Conservation (phyloP, 768 basidiomycete genomes). For the Leccinum disarticulatum region DNA sequence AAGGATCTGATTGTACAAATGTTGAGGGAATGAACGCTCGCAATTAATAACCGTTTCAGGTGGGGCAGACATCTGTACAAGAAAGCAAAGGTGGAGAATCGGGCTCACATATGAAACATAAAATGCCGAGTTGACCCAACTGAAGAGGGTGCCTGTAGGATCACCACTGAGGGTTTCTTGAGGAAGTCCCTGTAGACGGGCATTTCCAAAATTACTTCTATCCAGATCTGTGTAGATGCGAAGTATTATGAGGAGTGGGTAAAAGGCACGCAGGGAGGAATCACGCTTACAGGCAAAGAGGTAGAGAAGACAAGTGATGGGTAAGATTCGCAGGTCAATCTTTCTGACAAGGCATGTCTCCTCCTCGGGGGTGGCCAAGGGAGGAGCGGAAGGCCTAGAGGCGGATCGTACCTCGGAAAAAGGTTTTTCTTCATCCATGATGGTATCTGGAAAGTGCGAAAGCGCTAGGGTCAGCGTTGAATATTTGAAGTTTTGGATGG, state of each 20-base stretch:
- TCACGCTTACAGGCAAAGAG: conserved; percentile 66
- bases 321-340: conserved; percentile 36
- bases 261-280: not conserved
- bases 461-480: not conserved
- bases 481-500: not conserved
- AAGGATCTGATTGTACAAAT: conserved; percentile 48
- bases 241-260: not conserved
- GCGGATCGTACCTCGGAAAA: not conserved
- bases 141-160: conserved; percentile 61
- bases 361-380: conserved; percentile 31
- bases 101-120: conserved; percentile 71
- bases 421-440: conserved; percentile 23
- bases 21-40: not conserved
- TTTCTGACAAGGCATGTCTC: conserved; percentile 40
- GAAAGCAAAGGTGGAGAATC: not conserved
- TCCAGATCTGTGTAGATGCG: conserved; percentile 47
- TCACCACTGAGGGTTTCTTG: conserved; percentile 67
- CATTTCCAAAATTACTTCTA: conserved; percentile 77
- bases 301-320: conserved; percentile 68
- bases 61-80: not conserved
- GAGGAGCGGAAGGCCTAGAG: not conserved
- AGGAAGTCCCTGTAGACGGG: conserved; percentile 71
- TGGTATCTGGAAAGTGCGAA: not conserved
- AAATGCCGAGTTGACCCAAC: conserved; percentile 76
- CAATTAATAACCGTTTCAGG: conserved; percentile 18